Conservation (phyloP, 192 early-diverging fungal genomes). For the Geranomyces variabilis region DNA sequence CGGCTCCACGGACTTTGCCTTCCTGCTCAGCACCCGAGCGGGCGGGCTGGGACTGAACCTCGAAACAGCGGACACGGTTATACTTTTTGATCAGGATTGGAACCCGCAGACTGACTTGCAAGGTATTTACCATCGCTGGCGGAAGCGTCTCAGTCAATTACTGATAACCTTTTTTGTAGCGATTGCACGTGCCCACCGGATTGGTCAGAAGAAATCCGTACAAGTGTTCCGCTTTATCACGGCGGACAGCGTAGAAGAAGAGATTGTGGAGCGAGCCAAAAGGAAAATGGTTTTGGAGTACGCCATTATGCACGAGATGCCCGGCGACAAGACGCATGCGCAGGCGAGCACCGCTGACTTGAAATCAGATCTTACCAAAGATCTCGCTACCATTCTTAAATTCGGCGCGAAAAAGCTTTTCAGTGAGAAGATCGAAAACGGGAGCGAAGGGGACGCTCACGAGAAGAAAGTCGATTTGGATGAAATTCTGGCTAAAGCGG, state of each 20-base stretch:
- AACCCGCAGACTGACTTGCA: constrained; percentile 85
- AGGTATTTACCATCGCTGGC: background rate
- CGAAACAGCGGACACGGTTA: constrained; percentile 95
- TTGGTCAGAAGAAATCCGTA: constrained; percentile 92
- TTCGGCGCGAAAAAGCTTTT: constrained; percentile 99
- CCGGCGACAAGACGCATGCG: constrained; percentile 54
- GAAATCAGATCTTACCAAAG: constrained; percentile 51
- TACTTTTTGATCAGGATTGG: constrained; percentile 84
- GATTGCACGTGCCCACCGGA: constrained; percentile 97
- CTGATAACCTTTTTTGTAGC: constrained; percentile 68
- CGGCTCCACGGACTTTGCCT: constrained; percentile 90
- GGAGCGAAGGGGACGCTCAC: constrained; percentile 46
- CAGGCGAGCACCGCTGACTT: constrained; percentile 64
- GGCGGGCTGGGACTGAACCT: constrained; percentile 97
- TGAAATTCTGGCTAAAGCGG: constrained; percentile 94
- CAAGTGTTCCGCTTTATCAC: constrained; percentile 98
- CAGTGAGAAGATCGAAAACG: constrained; percentile 66
- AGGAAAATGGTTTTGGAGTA: constrained; percentile 99
- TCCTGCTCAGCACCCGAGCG: constrained; percentile 94
- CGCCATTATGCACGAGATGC: constrained; percentile 99
- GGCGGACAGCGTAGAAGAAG: constrained; percentile 97
- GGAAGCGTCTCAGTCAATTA: constrained; percentile 29
- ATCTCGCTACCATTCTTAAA: constrained; percentile 93
- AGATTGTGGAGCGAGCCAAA: constrained; percentile 97
- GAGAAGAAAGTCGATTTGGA: constrained; percentile 87